Evolutionary conservation across 1,284 basidiomycete genomes (phyloP), one percentile per base, ranked within the genome.

Genomic region (Blastosporella zonata): DNA sequence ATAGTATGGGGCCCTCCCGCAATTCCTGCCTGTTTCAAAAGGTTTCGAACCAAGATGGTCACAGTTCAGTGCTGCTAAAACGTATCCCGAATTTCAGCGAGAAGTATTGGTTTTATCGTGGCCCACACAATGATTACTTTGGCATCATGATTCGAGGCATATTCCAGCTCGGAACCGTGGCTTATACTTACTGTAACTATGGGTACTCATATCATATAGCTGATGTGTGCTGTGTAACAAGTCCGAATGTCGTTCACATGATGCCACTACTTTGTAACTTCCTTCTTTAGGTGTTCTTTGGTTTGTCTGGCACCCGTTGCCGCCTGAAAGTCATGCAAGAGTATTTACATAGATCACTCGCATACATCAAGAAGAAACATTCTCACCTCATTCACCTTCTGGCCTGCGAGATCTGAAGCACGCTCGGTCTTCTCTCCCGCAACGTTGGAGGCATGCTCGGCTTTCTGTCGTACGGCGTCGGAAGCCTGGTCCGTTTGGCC

Each of bases 221-320:
- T n/a, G 29, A 7, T 31, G 4, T 31, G 29, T 5, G 15, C 6
- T 34, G 5, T 15, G n/a, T 13, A 12, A 18, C 33, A 34, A 34
- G 6, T 10, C n/a, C n/a, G 9, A 34, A 10, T 15, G n/a, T 13
- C 13, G 13, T 31, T 3, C 29, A 7, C 13, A n/a, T 10, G 29
- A 6, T 43, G 12, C 7, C 10, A 22, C 29, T 52, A 77, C 62
- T 77, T 75, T 43, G 61, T 63, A 2, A 74, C 57, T 43, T 77
- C 67, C 53, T 74, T 74, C 58, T 75, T 67, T 43, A 77, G 58
- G 43, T 78, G 69, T 12, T 74, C 68, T 50, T 72, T 73, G 0
- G 69, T 67, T 59, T 77, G 63, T 36, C 65, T 66, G 20, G 70
- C 71, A 18, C 68, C 69, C 25, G 72, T 63, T 13, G 68, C 67